phyloP scores from a whole-genome alignment of 1,284 basidiomycete genomes.

The Erythrobasidium hasegawianum region DNA sequence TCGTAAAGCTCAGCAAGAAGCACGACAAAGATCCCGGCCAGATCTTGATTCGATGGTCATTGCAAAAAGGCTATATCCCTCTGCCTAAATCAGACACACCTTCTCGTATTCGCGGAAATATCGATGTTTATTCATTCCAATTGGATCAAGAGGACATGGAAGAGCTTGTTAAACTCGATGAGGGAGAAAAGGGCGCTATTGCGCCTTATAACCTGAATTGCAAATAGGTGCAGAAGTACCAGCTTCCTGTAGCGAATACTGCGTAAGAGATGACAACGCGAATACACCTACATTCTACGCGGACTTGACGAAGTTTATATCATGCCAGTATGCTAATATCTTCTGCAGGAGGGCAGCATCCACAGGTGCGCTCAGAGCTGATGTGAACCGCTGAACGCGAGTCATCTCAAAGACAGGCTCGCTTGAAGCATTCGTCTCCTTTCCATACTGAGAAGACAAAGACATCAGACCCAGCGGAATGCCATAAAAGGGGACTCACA shows the following conservation, averaged over 20 bases:
- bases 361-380: not conserved
- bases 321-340: not conserved
- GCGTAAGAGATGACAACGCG: no score
- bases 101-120: constrained; percentile 64
- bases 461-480: not conserved
- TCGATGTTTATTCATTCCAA: constrained; percentile 66
- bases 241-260: no score
- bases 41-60: constrained; percentile 73
- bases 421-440: not conserved
- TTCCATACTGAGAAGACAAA: not conserved
- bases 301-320: not conserved
- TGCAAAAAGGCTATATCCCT: constrained; percentile 65
- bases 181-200: constrained; percentile 16
- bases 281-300: no score
- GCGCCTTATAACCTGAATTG: constrained; percentile 34
- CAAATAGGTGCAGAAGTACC: constrained; percentile 6
- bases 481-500: constrained; percentile 5
- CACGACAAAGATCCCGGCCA: constrained; percentile 65
- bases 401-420: constrained; percentile 7
- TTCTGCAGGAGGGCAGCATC: not conserved
- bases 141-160: constrained; percentile 62
- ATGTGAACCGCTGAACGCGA: not conserved
- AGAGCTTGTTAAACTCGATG: constrained; percentile 54
- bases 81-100: constrained; percentile 70
- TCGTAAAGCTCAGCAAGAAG: constrained; percentile 58